These are phyloP conservation scores for Rubia occidens DNA, from an alignment of 305 asterid species.

Conservation along the genomic window DNA sequence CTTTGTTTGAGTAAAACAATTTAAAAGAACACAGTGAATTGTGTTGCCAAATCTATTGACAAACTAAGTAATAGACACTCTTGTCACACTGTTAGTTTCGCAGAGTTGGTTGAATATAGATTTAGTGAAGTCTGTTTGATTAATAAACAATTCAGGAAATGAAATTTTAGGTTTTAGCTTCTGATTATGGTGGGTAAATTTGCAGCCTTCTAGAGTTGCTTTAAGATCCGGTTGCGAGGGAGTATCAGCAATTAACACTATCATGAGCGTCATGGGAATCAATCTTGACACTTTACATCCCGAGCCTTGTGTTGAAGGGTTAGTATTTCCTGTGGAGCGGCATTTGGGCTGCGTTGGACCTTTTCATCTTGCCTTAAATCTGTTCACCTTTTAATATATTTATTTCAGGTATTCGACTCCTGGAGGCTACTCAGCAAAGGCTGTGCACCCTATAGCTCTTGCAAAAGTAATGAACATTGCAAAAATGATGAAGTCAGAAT, in stretches of 20 bases:
- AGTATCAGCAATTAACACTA: slow-evolving; percentile 82
- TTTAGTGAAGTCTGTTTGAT: neutral
- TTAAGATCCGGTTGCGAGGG: slow-evolving; percentile 81
- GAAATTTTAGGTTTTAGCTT: neutral
- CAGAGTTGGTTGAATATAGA: neutral
- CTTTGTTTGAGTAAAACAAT: neutral
- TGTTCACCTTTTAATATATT: neutral
- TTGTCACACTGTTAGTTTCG: neutral
- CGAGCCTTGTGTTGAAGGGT: slow-evolving; percentile 99
- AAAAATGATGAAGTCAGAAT: slow-evolving; percentile 70
- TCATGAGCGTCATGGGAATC: slow-evolving; percentile 98
- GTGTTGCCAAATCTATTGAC: slow-evolving; percentile 3
- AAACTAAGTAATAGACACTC: neutral
- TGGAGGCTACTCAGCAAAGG: slow-evolving; percentile 90
- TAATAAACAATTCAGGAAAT: neutral
- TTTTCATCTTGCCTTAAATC: slow-evolving; percentile 1
- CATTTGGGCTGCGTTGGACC: neutral
- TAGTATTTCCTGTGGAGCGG: slow-evolving; percentile 15
- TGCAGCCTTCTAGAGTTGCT: slow-evolving; percentile 83
- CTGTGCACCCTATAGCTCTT: slow-evolving; percentile 96
- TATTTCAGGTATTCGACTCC: slow-evolving; percentile 74
- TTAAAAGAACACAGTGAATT: no score
- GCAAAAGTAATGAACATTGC: slow-evolving; percentile 95
- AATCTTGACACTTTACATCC: slow-evolving; percentile 77
- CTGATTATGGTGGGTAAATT: neutral